phyloP scores from a whole-genome alignment of 164 flowering plant genomes.

The Santalum album region DNA sequence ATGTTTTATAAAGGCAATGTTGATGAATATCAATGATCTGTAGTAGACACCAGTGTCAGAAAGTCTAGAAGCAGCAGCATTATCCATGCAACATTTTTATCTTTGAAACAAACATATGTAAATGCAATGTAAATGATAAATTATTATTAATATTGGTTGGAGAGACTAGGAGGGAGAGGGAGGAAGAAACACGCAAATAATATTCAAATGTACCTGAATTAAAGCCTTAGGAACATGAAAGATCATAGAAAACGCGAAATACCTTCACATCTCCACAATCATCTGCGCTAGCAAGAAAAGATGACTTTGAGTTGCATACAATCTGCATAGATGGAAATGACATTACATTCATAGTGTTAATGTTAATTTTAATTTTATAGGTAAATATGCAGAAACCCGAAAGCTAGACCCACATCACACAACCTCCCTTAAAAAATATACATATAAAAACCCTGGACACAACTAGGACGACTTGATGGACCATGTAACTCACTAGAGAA shows the following conservation, averaged over 20 bases:
- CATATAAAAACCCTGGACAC: no score
- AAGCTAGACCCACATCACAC: no score
- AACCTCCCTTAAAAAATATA: no score
- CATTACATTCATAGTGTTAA: background rate
- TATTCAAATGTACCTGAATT: background rate
- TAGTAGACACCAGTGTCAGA: conserved; percentile 15
- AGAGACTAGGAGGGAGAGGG: background rate
- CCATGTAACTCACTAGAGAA: no score
- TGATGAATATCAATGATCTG: conserved; percentile 79
- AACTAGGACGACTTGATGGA: no score
- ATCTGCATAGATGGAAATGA: conserved; percentile 38
- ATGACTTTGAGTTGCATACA: conserved; percentile 59
- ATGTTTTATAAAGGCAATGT: conserved; percentile 63
- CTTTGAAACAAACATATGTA: background rate
- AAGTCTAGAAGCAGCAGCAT: conserved; percentile 1
- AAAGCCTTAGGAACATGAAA: background rate
- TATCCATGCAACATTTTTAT: background rate
- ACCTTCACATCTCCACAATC: conserved; percentile 95
- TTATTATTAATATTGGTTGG: no score
- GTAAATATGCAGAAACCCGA: no score
- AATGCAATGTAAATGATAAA: no score
- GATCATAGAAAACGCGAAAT: background rate
- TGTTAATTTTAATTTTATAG: no score
- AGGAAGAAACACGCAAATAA: background rate
- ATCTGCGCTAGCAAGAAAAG: conserved; percentile 89